Evolutionary conservation across 805 yeast species (phyloP).

Genomic region (Jamesozyma hellenica): DNA sequence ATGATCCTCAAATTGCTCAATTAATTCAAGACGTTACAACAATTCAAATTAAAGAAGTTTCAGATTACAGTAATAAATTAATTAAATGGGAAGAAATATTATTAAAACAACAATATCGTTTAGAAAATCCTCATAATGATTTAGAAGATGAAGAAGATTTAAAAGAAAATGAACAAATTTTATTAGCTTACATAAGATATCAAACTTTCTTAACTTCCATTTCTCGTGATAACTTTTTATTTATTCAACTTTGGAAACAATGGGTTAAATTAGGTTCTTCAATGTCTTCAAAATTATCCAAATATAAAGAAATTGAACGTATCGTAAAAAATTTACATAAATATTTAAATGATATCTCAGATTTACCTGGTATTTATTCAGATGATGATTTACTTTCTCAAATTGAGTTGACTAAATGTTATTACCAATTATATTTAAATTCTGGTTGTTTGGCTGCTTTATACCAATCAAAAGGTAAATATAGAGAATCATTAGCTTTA

Average conservation of each 20-base stretch:
- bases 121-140: constrained; percentile 35
- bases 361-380: constrained; percentile 85
- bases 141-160: constrained; percentile 38
- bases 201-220: constrained; percentile 54
- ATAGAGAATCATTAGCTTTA: constrained; percentile 24
- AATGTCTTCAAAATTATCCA: constrained; percentile 19
- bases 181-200: constrained; percentile 67
- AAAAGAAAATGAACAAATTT: constrained; percentile 62
- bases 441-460: constrained; percentile 23
- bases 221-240: constrained; percentile 55
- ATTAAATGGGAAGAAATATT: constrained; percentile 62
- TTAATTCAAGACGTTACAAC: constrained; percentile 36
- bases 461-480: constrained; percentile 22
- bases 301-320: constrained; percentile 29
- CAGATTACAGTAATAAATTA: constrained; percentile 47
- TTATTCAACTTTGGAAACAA: constrained; percentile 28
- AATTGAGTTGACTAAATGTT: constrained; percentile 16
- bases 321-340: constrained; percentile 35
- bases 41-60: constrained; percentile 29
- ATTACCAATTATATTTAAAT: constrained; percentile 15
- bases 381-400: constrained; percentile 55
- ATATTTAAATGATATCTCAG: constrained; percentile 51
- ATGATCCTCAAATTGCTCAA: constrained; percentile 64
- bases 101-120: constrained; percentile 46
- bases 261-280: constrained; percentile 20